Base-by-base conservation (phyloP, 2,329 filamentous ascomycete species). In the Tothia fuscella region DNA sequence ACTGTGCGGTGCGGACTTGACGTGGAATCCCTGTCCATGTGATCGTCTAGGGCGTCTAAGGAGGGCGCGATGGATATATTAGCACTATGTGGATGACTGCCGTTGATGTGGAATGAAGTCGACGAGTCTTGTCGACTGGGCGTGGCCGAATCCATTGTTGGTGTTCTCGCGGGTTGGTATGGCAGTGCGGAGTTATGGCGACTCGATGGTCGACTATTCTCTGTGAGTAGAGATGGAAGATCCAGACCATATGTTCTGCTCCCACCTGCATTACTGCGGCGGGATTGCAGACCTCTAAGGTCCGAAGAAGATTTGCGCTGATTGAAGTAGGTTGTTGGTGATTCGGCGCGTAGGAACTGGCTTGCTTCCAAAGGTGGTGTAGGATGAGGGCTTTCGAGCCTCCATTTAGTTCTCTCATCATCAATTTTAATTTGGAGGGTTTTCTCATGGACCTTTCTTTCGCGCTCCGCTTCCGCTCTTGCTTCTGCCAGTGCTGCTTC, bases 1-100 rank as follows among this genome's bases (percentile, higher is more conserved):
- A 62, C 73, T 5, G 81, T 76, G 45, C 80, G 78, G 29, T 77
- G 76, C 1, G 79, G 79, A 3, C 77, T 81, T 1, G 70, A 71
- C 2, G 68, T 64, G 13, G 64, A 41, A 12, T 38, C 41, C 22
- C 14, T 68, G 37, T 75, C 72, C 19, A 70, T 59, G 42, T 74
- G 68, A 40, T 70, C 65, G 39, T 56, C 53, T 43, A 60, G 58
- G n/a, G 56, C 58, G 33, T 66, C 60, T 41, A 69, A 63, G 4
- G 65, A 66, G 0, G 68, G 68, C 1, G 68, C 67, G 14, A 64
- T 59, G 0, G 62, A 57, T 2, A 55, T 47, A 29, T 47, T 51
- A 20, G 50, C 47, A 31, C 47, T 43, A 28, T 14, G 14, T 26
- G 37, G 22, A 36, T 40, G 24, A 41, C 38, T 41, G 35, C 62